A percentile compares a stretch with the other conserved stretches of the same genome.
Conservation (phyloP, 352 stramenopile species). For the Pythium volutum region DNA sequence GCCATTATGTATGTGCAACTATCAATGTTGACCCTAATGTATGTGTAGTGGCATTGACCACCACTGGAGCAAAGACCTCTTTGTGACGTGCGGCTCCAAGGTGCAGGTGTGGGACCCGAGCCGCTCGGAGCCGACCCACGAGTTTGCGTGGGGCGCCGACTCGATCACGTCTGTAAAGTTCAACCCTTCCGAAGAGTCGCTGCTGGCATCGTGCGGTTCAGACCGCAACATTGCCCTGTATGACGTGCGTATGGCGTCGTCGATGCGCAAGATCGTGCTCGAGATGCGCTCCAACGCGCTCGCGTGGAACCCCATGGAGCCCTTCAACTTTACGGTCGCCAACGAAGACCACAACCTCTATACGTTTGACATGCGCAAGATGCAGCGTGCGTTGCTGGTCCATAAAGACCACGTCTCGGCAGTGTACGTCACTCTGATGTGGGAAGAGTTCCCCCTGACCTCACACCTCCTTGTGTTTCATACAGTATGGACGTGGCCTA, state of each 20-base stretch:
- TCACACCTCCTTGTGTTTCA: background rate
- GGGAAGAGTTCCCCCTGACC: background rate
- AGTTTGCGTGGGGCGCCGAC: constrained; percentile 93
- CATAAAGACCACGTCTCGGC: constrained; percentile 99
- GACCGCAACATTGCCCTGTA: constrained; percentile 94
- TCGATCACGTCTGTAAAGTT: constrained; percentile 94
- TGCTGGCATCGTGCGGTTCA: constrained; percentile 94
- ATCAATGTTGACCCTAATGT: background rate
- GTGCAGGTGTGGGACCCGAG: constrained; percentile 97
- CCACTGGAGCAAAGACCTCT: constrained; percentile 93
- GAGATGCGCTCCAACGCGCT: constrained; percentile 97
- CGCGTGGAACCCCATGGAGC: constrained; percentile 99
- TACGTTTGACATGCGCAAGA: constrained; percentile 99
- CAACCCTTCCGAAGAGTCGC: constrained; percentile 94
- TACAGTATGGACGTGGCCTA: constrained; percentile 95
- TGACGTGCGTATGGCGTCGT: constrained; percentile 88
- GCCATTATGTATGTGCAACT: background rate
- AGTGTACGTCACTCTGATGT: constrained; percentile 65
- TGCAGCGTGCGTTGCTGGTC: constrained; percentile 92
- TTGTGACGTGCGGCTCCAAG: constrained; percentile 90
- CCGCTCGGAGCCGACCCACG: constrained; percentile 91
- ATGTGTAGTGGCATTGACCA: constrained; percentile 94
- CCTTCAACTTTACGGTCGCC: constrained; percentile 98
- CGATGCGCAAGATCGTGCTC: constrained; percentile 96
- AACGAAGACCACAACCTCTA: constrained; percentile 99